Base-by-base conservation (phyloP, 257 asterid genomes). In the Nicotiana otophora region DNA sequence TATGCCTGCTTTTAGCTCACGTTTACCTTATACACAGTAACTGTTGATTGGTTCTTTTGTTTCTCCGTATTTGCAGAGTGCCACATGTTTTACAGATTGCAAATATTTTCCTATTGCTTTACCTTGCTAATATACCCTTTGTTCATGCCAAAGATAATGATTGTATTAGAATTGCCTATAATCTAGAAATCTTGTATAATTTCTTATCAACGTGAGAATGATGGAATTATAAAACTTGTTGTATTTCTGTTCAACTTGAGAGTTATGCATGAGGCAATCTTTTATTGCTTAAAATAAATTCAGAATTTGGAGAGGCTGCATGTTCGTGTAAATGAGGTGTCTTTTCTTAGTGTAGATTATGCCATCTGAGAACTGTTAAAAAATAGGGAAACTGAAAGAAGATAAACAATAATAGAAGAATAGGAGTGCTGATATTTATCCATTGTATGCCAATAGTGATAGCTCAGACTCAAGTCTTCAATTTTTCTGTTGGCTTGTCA, bases 401-500 rank as follows among this genome's bases (percentile, higher is more conserved):
- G 79, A 23, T 72, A 23, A 42, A 48, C 60, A 6, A 36, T 23
- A 68, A 12, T 12, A 46, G 36, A 23, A 20, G 63, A 75, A 75
- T 75, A 3, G 36, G 76, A 28, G 3, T 75, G 63, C 46, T 75
- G 23, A 75, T 75, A 26, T 16, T 31, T 7, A 14, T 75, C 7
- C 10, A 26, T 0, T 8, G 62, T 48, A 74, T 20, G 26, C 62
- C 63, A 51, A 48, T 72, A 26, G 42, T 10, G 9, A 72, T 72
- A 64, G 17, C 23, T 31, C 34, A n/a, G 60, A 46, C 26, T 74
- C 10, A 11, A 48, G 9, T 72, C 61, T 51, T 74, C 51, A 61
- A 74, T 26, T 74, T 42, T 62, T 36, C 31, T 81, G 79, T 19
- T 34, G 64, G 84, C 58, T 81, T 48, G 58, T 82, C 86, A 96